phyloP scores from a whole-genome alignment of 495 filamentous ascomycete genomes.

The Tuber calosporum region DNA sequence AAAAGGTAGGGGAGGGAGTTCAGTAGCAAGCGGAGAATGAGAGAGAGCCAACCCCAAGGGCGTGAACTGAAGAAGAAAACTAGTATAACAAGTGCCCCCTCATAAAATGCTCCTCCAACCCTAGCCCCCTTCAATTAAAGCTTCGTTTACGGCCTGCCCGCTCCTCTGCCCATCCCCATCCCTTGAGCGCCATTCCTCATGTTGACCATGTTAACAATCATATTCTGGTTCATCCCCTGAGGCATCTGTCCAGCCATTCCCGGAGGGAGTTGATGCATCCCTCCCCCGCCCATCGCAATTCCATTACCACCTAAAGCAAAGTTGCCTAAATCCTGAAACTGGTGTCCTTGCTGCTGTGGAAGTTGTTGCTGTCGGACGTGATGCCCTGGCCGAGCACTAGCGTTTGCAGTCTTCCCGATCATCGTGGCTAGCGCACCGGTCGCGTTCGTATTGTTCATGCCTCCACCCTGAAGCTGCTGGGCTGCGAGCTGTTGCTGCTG shows the following conservation, averaged over 20 bases:
- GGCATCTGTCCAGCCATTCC: conserved; percentile 27
- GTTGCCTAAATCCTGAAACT: conserved; percentile 26
- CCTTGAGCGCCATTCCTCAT: conserved; percentile 26
- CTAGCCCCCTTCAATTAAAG: not conserved
- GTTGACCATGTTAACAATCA: conserved; percentile 22
- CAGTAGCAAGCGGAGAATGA: not conserved
- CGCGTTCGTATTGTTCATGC: conserved; percentile 30
- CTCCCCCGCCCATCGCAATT: conserved; percentile 29
- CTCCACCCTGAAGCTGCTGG: conserved; percentile 16
- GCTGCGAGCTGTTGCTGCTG: conserved; percentile 23
- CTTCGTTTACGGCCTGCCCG: not conserved
- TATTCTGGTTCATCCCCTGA: conserved; percentile 26
- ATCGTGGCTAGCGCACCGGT: conserved; percentile 29
- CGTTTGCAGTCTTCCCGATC: conserved; percentile 25
- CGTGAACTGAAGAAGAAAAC: not conserved
- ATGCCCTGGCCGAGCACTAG: conserved; percentile 19
- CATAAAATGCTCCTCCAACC: not conserved
- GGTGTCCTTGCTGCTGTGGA: conserved; percentile 24
- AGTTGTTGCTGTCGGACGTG: conserved; percentile 22
- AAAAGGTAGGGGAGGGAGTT: not conserved
- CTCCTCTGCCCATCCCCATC: conserved; percentile 30
- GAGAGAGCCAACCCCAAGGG: not conserved
- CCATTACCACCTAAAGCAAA: conserved; percentile 24
- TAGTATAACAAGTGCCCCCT: not conserved
- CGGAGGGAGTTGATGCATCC: conserved; percentile 24